phyloP scores from a whole-genome alignment of 208 protist genomes.

The Herpetomonas muscarum region DNA sequence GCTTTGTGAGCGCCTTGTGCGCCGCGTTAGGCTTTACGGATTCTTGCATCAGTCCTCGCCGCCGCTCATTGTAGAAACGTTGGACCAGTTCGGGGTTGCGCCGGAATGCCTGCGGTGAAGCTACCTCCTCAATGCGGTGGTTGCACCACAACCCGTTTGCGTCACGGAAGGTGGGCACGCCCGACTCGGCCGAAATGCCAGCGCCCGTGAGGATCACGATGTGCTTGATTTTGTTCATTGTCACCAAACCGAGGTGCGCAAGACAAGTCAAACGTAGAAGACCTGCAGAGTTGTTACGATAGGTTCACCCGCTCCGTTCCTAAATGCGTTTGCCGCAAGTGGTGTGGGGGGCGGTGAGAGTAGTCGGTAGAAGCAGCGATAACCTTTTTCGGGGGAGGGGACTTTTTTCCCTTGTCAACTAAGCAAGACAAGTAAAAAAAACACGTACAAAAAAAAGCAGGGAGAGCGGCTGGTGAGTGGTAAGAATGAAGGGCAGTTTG shows the following conservation, averaged over 20 bases:
- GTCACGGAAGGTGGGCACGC: conserved; percentile 57
- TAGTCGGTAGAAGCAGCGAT: too few relatives aligned
- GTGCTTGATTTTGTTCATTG: conserved; percentile 28
- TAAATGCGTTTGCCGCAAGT: too few relatives aligned
- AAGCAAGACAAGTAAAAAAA: too few relatives aligned
- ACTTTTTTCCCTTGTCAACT: too few relatives aligned
- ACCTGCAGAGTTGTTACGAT: too few relatives aligned
- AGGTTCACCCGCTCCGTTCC: too few relatives aligned
- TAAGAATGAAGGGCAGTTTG: too few relatives aligned
- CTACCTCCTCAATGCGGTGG: conserved; percentile 72
- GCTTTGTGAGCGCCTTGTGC: conserved; percentile 39
- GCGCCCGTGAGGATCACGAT: conserved; percentile 73
- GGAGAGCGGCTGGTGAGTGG: too few relatives aligned
- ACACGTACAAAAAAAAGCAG: too few relatives aligned
- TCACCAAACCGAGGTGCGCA: background rate
- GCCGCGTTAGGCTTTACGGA: conserved; percentile 49
- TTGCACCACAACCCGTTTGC: conserved; percentile 63
- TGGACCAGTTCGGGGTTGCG: conserved; percentile 49
- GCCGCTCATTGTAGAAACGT: conserved; percentile 62
- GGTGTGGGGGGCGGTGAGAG: too few relatives aligned
- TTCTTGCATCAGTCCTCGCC: conserved; percentile 23
- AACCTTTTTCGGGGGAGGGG: too few relatives aligned
- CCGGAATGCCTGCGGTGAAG: conserved; percentile 43
- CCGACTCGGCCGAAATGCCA: conserved; percentile 72
- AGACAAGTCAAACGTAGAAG: background rate